Evolutionary conservation across 305 asterid genomes (phyloP).

Genomic region (Solanum hybrid): DNA sequence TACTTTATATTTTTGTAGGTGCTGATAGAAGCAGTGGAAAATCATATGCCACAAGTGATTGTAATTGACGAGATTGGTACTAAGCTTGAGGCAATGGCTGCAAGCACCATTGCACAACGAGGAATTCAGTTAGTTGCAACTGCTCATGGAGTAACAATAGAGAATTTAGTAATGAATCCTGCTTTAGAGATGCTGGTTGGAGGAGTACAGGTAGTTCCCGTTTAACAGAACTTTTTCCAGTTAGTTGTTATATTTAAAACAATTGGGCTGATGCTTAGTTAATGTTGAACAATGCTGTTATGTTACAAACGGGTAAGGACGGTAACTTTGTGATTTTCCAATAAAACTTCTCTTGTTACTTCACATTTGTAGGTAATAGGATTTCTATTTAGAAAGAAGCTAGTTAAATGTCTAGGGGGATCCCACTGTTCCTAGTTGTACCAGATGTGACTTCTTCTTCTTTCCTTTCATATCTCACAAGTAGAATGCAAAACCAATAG

Average conservation of each 20-base stretch:
- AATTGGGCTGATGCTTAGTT: not conserved
- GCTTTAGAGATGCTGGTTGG: constrained; percentile 95
- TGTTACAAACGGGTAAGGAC: not conserved
- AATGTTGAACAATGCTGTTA: not conserved
- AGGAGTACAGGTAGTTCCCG: constrained; percentile 65
- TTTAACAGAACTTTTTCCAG: not conserved
- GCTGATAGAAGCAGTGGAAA: constrained; percentile 92
- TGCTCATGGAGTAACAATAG: constrained; percentile 91
- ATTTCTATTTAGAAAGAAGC: not conserved
- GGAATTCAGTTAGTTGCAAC: constrained; percentile 98
- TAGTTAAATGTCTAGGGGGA: not conserved
- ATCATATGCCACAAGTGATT: constrained; percentile 96
- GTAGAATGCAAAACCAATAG: not conserved
- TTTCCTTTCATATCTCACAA: not conserved
- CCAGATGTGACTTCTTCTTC: not conserved
- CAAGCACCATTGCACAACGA: constrained; percentile 94
- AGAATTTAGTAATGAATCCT: constrained; percentile 84
- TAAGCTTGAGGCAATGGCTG: constrained; percentile 89
- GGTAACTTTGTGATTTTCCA: not conserved
- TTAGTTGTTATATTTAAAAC: not conserved
- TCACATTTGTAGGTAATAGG: not conserved
- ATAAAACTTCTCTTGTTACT: not conserved
- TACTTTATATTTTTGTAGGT: constrained; percentile 34
- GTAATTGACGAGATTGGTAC: constrained; percentile 96
- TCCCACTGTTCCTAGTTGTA: not conserved